phyloP scores from a whole-genome alignment of 1,139 yeast genomes.

The Eremothecium gossypii region DNA sequence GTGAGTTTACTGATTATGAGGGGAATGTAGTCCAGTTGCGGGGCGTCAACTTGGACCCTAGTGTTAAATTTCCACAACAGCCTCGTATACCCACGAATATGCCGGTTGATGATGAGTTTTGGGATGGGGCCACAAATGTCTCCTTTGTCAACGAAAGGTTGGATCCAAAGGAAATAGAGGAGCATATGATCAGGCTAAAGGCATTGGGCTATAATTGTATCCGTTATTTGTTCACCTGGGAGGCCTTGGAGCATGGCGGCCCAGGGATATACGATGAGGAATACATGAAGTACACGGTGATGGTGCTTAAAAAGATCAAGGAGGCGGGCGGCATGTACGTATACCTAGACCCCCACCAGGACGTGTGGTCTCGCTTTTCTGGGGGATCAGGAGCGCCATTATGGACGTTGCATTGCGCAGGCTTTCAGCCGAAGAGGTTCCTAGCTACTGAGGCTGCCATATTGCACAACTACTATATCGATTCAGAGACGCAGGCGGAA shows the following conservation, averaged over 20 bases:
- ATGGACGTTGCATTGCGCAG: conserved; percentile 96
- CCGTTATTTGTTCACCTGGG: conserved; percentile 81
- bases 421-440: conserved; percentile 69
- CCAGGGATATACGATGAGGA: conserved; percentile 79
- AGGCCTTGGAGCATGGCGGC: conserved; percentile 81
- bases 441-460: conserved; percentile 63
- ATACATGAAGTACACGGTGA: conserved; percentile 60
- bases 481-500: conserved; percentile 27
- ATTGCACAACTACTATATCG: conserved; percentile 46
- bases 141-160: conserved; percentile 80
- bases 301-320: conserved; percentile 50
- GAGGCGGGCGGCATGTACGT: conserved; percentile 69
- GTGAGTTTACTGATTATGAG: conserved; percentile 49
- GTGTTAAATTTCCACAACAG: conserved; percentile 57
- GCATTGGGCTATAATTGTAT: conserved; percentile 77
- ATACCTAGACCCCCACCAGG: conserved; percentile 85
- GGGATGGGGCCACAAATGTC: conserved; percentile 60
- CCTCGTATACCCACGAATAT: conserved; percentile 51
- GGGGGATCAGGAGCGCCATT: conserved; percentile 97
- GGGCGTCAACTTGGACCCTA: conserved; percentile 78
- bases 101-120: conserved; percentile 40
- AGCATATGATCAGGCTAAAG: conserved; percentile 60
- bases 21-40: conserved; percentile 58
- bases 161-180: conserved; percentile 60
- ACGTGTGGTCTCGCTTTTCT: conserved; percentile 80